Evolutionary conservation across 345 rosid genomes (phyloP), one percentile per base, ranked within the genome.

Genomic region (Hirschfeldia incana): DNA sequence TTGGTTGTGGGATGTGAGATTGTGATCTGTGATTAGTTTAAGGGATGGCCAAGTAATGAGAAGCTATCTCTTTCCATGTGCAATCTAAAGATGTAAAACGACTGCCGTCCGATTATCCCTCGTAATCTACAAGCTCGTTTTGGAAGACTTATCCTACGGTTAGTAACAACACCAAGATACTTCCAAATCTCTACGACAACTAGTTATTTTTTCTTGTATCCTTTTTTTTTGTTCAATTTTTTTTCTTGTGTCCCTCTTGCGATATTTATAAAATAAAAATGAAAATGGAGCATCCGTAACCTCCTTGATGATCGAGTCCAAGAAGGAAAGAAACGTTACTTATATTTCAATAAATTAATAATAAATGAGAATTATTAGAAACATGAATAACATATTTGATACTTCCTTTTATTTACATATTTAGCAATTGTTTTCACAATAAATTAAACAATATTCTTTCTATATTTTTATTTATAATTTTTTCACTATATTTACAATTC

Each of bases 1-100:
- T 26, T 67, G 6, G 12, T 13, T 44, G 72, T 26, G 30, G 67
- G 15, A 1, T 12, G 46, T 39, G 46, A 44, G 53, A 11, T 44
- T n/a, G 55, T 49, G 57, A n/a, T 15, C 32, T 68, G 73, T 67
- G 59, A 68, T 67, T 59, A 76, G 67, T 67, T 76, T 57, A 66
- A n/a, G 17, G 57, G 5, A 67, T 57, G 66, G 66, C 30, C 39
- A 67, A 28, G 39, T 57, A 58, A 58, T 67, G 59, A 67, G 79
- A 67, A 76, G 28, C 51, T 27, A 69, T 60, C 74, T 32, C 80
- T 76, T 59, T 69, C 80, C 74, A 76, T 69, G 80, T 76, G 80
- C 74, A 76, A 76, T 76, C 79, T 46, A 58, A 57, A 68, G n/a
- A 32, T 44, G 34, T 76, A 13, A 42, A 68, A 68, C 16, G 0